These are phyloP conservation scores for Incumbomyces delicatus DNA, from an alignment of 2,329 filamentous ascomycete genomes.

Conservation along the genomic window DNA sequence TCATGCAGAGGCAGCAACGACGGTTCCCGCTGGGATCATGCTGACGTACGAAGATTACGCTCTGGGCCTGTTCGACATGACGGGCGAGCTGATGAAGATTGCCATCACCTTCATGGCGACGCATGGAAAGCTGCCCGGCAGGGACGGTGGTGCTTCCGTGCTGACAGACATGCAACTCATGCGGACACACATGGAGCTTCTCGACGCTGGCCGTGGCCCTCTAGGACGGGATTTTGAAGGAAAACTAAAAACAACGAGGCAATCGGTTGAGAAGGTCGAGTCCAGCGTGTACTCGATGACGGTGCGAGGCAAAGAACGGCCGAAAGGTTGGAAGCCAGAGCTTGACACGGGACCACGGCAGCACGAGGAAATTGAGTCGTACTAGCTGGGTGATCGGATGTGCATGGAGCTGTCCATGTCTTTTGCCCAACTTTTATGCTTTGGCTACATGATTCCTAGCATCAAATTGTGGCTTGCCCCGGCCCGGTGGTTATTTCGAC, in stretches of 20 bases:
- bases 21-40: slow-evolving; percentile 42
- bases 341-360: slow-evolving; percentile 30
- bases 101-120: slow-evolving; percentile 81
- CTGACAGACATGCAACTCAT: slow-evolving; percentile 72
- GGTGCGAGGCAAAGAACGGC: slow-evolving; percentile 77
- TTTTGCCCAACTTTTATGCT: too few relatives aligned
- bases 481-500: not conserved
- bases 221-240: slow-evolving; percentile 57
- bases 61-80: slow-evolving; percentile 84
- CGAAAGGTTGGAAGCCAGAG: slow-evolving; percentile 87
- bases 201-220: slow-evolving; percentile 46
- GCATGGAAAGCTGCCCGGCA: slow-evolving; percentile 39
- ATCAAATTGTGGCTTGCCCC: not conserved
- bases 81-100: slow-evolving; percentile 94
- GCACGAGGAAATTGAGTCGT: slow-evolving; percentile 27
- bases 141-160: slow-evolving; percentile 49
- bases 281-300: slow-evolving; percentile 76
- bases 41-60: slow-evolving; percentile 78
- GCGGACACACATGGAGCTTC: slow-evolving; percentile 63
- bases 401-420: slow-evolving; percentile 8
- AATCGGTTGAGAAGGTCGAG: slow-evolving; percentile 91
- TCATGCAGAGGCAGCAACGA: slow-evolving; percentile 47
- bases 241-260: slow-evolving; percentile 79
- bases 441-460: not conserved
- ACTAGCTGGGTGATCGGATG: not conserved